Base-by-base conservation (phyloP, 139 green algal genomes). In the Zygnema circumcarinatum region DNA sequence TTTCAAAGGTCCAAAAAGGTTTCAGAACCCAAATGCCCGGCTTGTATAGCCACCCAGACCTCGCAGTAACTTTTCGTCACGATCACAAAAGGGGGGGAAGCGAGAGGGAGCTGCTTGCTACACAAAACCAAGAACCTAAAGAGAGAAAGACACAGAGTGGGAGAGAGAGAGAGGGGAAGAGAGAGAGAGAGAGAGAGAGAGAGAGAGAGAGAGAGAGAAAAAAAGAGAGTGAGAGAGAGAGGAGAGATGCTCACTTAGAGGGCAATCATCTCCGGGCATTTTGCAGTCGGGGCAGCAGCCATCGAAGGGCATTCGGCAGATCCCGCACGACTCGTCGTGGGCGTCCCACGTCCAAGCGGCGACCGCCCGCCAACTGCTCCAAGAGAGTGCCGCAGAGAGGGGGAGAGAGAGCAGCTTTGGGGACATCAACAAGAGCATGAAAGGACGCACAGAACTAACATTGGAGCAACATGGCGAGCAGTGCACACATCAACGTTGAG, bases 221-320 rank as follows among this genome's bases (percentile, higher is more conserved):
- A 25, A 62, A 78, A 41, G 16, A 78, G 7, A 41, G 16, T 39
- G 11, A 41, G 3, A 78, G 16, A 16, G 7, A 38, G 16, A 25
- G 7, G 11, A 38, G 11, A 38, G 3, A 25, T 78, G 7, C 85
- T 86, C 16, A 90, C 85, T 86, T 31, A 93, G 38, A 20, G 91
- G 88, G 53, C 83, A 92, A 42, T 93, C 91, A 67, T 93, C 91
- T 16, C 91, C 91, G 2, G 91, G 89, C 38, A 90, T 86, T 80
- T 92, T 91, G 54, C 80, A 87, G 67, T 92, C 90, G 2, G 92
- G 90, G 56, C 87, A 89, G 75, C 90, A 93, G 32, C 80, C 90
- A 35, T 94, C 90, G 54, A 93, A 94, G 32, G 90, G 53, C 82
- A 91, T 89, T 33, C 90, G 78, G 83, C 92, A 94, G 62, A 94